Evolutionary conservation across 768 basidiomycete genomes (phyloP).

Genomic region (Termitomyces sp.): DNA sequence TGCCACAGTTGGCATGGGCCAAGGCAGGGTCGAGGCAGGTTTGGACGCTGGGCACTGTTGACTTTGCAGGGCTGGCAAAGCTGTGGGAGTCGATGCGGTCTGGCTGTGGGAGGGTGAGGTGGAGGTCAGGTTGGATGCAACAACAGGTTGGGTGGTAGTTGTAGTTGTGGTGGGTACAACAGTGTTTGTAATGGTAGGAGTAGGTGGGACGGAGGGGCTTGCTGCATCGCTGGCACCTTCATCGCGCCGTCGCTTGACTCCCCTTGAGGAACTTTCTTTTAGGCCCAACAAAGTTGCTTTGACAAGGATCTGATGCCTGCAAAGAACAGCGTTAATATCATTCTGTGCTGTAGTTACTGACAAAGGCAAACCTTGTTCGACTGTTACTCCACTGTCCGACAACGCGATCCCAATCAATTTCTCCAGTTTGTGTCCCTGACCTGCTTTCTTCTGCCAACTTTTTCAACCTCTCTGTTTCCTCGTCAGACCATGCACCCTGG

Average conservation of each 20-base stretch:
- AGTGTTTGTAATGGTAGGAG: constrained; percentile 26
- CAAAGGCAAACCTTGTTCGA: constrained; percentile 58
- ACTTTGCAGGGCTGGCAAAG: constrained; percentile 52
- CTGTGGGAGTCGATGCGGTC: constrained; percentile 43
- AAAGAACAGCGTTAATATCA: background rate
- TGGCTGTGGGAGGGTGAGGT: constrained; percentile 40
- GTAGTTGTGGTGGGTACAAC: constrained; percentile 20
- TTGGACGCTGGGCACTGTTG: constrained; percentile 33
- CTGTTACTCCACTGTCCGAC: constrained; percentile 71
- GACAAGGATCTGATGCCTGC: constrained; percentile 80
- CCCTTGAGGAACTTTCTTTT: constrained; percentile 60
- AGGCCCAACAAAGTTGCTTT: constrained; percentile 79
- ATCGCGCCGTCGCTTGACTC: constrained; percentile 45
- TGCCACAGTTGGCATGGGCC: constrained; percentile 75
- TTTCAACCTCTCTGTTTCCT: constrained; percentile 69
- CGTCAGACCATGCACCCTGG: constrained; percentile 77
- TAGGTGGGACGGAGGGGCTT: constrained; percentile 32
- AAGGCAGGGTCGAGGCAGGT: constrained; percentile 41
- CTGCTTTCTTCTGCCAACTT: constrained; percentile 69
- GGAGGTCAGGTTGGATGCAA: constrained; percentile 24
- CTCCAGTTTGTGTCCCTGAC: constrained; percentile 44
- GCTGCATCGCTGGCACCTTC: constrained; percentile 39
- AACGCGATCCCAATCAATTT: constrained; percentile 81
- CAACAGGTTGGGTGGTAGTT: constrained; percentile 16
- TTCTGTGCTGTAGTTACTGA: background rate